Conservation (phyloP, 148 eudicot genomes). For the Heliosperma pusillum region DNA sequence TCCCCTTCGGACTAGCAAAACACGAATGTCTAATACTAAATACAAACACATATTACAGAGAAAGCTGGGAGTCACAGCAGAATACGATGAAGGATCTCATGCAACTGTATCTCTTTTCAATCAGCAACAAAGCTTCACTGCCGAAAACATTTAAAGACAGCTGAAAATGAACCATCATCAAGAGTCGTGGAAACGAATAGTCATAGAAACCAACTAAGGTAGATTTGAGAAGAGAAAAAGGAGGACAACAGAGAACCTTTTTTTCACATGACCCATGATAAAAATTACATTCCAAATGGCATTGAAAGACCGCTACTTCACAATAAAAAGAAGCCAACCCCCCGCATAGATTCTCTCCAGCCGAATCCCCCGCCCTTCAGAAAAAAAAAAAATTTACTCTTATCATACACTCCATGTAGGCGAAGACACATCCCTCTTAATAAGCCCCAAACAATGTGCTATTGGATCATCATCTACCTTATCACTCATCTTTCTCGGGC, state of each 20-base stretch:
- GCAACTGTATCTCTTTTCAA: neutral
- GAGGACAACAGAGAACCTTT: neutral
- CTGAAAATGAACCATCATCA: neutral
- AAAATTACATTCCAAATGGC: too few relatives aligned
- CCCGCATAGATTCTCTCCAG: neutral
- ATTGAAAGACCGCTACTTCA: too few relatives aligned
- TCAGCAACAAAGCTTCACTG: neutral
- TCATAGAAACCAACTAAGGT: neutral
- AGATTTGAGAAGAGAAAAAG: neutral
- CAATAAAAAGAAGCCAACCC: neutral
- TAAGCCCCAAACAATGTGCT: neutral
- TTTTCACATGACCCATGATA: too few relatives aligned
- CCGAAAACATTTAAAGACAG: neutral
- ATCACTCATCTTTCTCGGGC: neutral
- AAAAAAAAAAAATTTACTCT: too few relatives aligned
- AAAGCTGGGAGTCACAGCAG: neutral
- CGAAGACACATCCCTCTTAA: too few relatives aligned
- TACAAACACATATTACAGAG: neutral
- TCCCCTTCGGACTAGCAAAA: too few relatives aligned
- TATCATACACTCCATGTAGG: too few relatives aligned
- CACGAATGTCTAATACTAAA: too few relatives aligned
- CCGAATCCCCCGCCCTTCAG: too few relatives aligned
- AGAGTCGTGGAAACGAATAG: neutral
- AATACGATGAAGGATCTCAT: neutral
- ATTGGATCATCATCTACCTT: neutral